Conservation (phyloP, 148 eudicot genomes). For the Selenicereus undatus region DNA sequence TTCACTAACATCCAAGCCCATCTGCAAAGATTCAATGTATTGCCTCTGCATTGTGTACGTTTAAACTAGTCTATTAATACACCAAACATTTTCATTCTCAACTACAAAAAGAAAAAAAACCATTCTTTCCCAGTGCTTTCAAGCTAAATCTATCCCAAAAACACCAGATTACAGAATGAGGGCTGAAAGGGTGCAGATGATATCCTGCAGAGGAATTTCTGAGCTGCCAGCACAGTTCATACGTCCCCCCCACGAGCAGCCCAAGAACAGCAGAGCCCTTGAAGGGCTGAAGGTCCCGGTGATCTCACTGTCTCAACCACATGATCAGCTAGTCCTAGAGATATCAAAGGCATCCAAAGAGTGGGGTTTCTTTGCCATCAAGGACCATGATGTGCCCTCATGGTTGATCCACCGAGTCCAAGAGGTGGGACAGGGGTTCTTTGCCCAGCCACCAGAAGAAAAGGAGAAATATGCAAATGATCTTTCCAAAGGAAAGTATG, state of each 20-base stretch:
- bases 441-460: constrained; percentile 29
- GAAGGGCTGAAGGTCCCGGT: constrained; percentile 38
- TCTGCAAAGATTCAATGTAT: background rate
- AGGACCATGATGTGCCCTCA: constrained; percentile 26
- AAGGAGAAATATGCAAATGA: constrained; percentile 45
- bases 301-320: constrained; percentile 31
- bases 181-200: constrained; percentile 34
- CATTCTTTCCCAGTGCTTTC: background rate
- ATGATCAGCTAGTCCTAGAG: constrained; percentile 24
- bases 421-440: constrained; percentile 36
- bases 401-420: constrained; percentile 23
- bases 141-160: background rate
- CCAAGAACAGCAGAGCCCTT: constrained; percentile 40
- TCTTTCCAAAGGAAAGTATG: constrained; percentile 30
- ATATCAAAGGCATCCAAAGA: constrained; percentile 31
- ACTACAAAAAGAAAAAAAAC: background rate
- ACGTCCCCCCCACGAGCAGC: constrained; percentile 36
- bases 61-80: background rate
- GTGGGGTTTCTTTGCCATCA: constrained; percentile 39
- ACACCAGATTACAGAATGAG: constrained; percentile 22
- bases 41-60: background rate
- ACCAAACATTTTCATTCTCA: background rate
- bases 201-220: constrained; percentile 18
- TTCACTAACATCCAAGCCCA: background rate
- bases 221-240: constrained; percentile 37